Evolutionary conservation across 2,329 filamentous ascomycete genomes (phyloP).

Genomic region (Epichloe sylvatica): DNA sequence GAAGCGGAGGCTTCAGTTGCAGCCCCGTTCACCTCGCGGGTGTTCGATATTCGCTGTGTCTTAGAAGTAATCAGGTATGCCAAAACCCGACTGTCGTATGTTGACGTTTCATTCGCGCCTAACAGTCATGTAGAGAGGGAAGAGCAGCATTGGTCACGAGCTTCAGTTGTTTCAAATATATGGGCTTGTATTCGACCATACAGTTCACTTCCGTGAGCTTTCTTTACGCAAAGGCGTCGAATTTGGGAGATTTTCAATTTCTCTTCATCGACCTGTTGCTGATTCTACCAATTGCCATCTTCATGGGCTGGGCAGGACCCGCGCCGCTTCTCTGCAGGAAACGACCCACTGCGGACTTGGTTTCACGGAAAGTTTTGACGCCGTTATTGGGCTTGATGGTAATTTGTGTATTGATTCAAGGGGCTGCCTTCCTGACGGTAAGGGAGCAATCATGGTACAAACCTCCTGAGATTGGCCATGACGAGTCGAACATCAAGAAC

Average conservation of each 20-base stretch:
- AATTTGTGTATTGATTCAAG: slow-evolving; percentile 66
- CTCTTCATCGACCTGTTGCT: slow-evolving; percentile 87
- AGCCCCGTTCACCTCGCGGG: slow-evolving; percentile 88
- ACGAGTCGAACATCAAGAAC: slow-evolving; percentile 77
- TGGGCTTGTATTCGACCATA: slow-evolving; percentile 98
- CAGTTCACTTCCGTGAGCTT: slow-evolving; percentile 97
- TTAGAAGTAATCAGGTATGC: slow-evolving; percentile 69
- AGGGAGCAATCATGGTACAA: slow-evolving; percentile 73
- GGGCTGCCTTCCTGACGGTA: slow-evolving; percentile 59
- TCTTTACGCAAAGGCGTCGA: slow-evolving; percentile 83
- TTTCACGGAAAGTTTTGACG: slow-evolving; percentile 81
- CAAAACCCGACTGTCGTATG: not conserved
- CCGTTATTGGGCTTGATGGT: slow-evolving; percentile 80
- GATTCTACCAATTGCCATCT: slow-evolving; percentile 91
- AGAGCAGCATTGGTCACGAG: slow-evolving; percentile 92
- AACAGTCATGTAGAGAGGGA: slow-evolving; percentile 50
- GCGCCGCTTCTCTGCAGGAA: slow-evolving; percentile 66
- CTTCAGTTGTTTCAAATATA: slow-evolving; percentile 99
- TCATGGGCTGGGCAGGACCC: slow-evolving; percentile 95
- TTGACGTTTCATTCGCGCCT: slow-evolving; percentile 7
- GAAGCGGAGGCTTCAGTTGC: slow-evolving; percentile 96
- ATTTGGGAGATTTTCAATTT: slow-evolving; percentile 95
- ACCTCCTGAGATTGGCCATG: slow-evolving; percentile 60
- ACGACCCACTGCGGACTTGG: slow-evolving; percentile 78
- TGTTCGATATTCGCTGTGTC: slow-evolving; percentile 95